These are phyloP conservation scores for Serendipita sp. DNA, from an alignment of 768 basidiomycete species.

Conservation along the genomic window DNA sequence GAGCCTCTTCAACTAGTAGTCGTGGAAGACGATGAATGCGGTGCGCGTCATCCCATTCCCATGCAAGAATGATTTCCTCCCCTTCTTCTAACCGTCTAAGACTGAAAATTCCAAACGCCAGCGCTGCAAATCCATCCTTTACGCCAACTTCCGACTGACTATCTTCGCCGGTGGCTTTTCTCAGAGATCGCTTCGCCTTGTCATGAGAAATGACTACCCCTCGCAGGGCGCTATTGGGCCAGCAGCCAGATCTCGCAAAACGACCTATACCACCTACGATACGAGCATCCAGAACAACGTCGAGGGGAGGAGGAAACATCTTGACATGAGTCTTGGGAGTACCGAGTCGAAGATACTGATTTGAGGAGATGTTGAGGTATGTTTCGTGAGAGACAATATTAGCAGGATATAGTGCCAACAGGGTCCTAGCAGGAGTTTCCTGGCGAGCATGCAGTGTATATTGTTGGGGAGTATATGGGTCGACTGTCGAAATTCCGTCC, in stretches of 20 bases:
- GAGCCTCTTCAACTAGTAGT: conserved; percentile 18
- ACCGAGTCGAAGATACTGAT: conserved; percentile 26
- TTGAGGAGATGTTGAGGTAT: conserved; percentile 32
- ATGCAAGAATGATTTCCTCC: conserved; percentile 79
- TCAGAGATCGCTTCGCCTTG: conserved; percentile 13
- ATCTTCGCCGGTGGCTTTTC: conserved; percentile 9
- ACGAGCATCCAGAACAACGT: conserved; percentile 67
- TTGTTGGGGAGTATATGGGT: conserved; percentile 17
- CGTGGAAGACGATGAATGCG: conserved; percentile 66
- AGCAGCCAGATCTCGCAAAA: conserved; percentile 50
- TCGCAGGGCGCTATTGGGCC: conserved; percentile 48
- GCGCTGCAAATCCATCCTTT: conserved; percentile 20
- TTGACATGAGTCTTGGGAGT: conserved; percentile 77
- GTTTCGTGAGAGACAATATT: conserved; percentile 46
- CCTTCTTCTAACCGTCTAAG: conserved; percentile 53
- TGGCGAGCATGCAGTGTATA: conserved; percentile 52
- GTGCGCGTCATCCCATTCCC: conserved; percentile 96
- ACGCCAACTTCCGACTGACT: conserved; percentile 12
- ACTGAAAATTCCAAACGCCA: conserved; percentile 73
- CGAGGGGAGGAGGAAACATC: conserved; percentile 58
- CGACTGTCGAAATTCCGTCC: conserved; percentile 11
- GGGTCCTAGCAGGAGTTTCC: conserved; percentile 35
- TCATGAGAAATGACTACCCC: conserved; percentile 29
- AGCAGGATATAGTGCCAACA: conserved; percentile 50
- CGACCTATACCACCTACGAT: conserved; percentile 45